Evolutionary conservation across 371 early-diverging fungal genomes (phyloP), one percentile per base, ranked within the genome.

Genomic region (Saksenaea vasiformis): DNA sequence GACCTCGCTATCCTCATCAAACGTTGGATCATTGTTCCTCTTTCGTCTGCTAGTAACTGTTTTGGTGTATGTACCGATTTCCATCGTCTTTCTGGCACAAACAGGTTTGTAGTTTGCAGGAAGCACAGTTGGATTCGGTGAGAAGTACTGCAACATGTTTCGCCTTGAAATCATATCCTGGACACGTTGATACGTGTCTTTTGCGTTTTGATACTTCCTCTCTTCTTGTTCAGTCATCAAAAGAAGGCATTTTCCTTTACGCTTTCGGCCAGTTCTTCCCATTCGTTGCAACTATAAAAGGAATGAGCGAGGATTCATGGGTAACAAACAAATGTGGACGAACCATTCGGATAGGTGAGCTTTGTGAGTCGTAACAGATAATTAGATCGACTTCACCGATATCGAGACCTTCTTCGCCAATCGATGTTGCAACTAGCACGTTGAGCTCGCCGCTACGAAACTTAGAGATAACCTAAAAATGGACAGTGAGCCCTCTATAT

Each of bases 371-470:
- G 67, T 87, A 98, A 74, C 95, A 95, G 8, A 97, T 71, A 66
- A 98, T 97, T 34, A 98, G 75, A 68, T 98, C 97, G 1, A 98
- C 92, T 62, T 98, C 96, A 60, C 97, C 98, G 77, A 98, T 98
- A 73, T 98, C 98, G 26, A 98, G 76, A 1, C 98, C 98, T 80
- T 98, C 98, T 78, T 98, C 98, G 44, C 97, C 98, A 58, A 98
- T 95, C 19, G 89, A 93, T 0, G 98, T 96, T 3, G 94, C 88
- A 0, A 97, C 95, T 0, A 98, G 77, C 2, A 93, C 90, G 70
- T 98, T 98, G 58, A 86, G 82, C 24, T 80, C 76, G 27, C 95
- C 94, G 1, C 64, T 54, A 56, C 89, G 86, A 64, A 96, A 95
- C 28, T 86, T 82, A 13, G 68, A 66, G 28, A 79, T 66, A 9